Evolutionary conservation across 2,329 filamentous ascomycete genomes (phyloP).

Genomic region (Coniella vitis): DNA sequence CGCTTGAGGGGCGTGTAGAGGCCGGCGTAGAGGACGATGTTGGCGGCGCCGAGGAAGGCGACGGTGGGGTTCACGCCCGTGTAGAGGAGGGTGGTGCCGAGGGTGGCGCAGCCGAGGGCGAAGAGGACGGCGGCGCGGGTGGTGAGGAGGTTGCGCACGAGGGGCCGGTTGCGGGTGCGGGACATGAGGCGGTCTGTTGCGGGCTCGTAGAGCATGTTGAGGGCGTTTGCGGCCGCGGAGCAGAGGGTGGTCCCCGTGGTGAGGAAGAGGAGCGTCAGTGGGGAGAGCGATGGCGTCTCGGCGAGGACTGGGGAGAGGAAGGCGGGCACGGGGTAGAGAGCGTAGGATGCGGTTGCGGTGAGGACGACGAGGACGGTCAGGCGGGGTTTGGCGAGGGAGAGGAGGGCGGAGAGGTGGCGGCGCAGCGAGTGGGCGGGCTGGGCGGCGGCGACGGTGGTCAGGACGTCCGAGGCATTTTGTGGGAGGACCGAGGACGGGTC

Average conservation of each 20-base stretch:
- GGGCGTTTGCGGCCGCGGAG: slow-evolving; percentile 82
- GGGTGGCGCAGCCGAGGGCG: slow-evolving; percentile 62
- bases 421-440: slow-evolving; percentile 46
- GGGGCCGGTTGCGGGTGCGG: slow-evolving; percentile 81
- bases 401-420: slow-evolving; percentile 69
- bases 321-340: slow-evolving; percentile 84
- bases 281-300: slow-evolving; percentile 74
- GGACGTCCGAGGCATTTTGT: slow-evolving; percentile 41
- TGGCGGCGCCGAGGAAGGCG: slow-evolving; percentile 73
- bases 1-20: slow-evolving; percentile 91
- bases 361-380: slow-evolving; percentile 87
- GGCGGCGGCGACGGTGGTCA: slow-evolving; percentile 44
- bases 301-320: slow-evolving; percentile 63
- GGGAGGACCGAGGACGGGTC: slow-evolving; percentile 20
- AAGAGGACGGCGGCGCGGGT: slow-evolving; percentile 68
- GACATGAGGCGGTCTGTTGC: slow-evolving; percentile 87
- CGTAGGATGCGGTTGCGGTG: slow-evolving; percentile 84
- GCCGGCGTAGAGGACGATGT: slow-evolving; percentile 85
- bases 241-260: slow-evolving; percentile 84
- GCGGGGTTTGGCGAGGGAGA: slow-evolving; percentile 92
- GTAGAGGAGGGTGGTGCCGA: slow-evolving; percentile 69
- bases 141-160: slow-evolving; percentile 75
- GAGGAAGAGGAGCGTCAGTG: slow-evolving; percentile 86
- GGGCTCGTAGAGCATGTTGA: slow-evolving; percentile 97
- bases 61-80: slow-evolving; percentile 92